Percentiles rank a stretch among this genome's conserved stretches.
phyloP scores from a whole-genome alignment of 306 rosid genomes.

The Sindora glabra region DNA sequence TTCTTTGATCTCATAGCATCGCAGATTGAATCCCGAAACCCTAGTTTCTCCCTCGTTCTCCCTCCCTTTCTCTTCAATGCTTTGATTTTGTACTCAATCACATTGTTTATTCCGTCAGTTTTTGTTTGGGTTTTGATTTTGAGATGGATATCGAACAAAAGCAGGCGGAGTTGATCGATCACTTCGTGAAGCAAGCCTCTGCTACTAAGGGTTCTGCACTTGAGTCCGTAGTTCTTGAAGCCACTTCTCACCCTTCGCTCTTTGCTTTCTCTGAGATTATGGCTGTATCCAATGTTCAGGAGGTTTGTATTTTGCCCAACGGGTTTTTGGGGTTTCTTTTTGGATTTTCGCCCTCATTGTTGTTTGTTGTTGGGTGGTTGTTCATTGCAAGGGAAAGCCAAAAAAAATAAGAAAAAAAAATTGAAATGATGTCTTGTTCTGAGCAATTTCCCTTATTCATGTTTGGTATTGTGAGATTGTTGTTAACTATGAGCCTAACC shows the following conservation, averaged over 20 bases:
- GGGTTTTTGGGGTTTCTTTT: too few species aligned
- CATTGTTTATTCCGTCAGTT: too few species aligned
- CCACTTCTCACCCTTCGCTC: slow-evolving; percentile 81
- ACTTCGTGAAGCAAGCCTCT: slow-evolving; percentile 68
- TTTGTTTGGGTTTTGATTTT: background rate
- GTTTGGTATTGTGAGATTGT: background rate
- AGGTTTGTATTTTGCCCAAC: slow-evolving; percentile 34
- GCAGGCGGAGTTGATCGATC: slow-evolving; percentile 78
- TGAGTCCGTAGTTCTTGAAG: slow-evolving; percentile 46
- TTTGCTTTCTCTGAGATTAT: slow-evolving; percentile 92
- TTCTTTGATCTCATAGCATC: too few species aligned
- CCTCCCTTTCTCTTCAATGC: background rate
- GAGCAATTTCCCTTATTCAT: background rate
- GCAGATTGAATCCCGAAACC: slow-evolving; percentile 2
- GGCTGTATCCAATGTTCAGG: slow-evolving; percentile 49
- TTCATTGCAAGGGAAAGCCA: too few species aligned
- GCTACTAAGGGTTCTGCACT: slow-evolving; percentile 44
- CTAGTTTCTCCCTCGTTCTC: slow-evolving; percentile 1
- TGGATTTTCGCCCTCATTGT: too few species aligned
- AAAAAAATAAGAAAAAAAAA: too few species aligned
- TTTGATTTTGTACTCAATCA: too few species aligned
- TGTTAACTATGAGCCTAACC: background rate
- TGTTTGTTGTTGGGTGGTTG: too few species aligned
- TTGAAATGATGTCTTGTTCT: too few species aligned
- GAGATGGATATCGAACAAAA: slow-evolving; percentile 77